Percentiles rank a stretch among this genome's conserved stretches.
These are phyloP conservation scores for Poa annua DNA, from an alignment of 176 grass and related monocot species.

Conservation along the genomic window DNA sequence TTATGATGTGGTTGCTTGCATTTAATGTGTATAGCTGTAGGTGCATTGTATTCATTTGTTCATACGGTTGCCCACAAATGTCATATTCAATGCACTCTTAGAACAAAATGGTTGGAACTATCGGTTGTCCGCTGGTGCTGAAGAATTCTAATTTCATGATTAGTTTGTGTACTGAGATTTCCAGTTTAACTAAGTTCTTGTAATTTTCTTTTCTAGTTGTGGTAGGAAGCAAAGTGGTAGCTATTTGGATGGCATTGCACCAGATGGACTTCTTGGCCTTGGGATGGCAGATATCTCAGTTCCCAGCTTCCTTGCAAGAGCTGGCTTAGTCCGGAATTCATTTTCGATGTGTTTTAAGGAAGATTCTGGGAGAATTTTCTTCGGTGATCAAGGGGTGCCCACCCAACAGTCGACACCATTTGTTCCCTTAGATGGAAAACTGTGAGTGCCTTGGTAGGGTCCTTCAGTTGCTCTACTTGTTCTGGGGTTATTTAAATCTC, in stretches of 20 bases:
- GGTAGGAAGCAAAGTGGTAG: slow-evolving; percentile 89
- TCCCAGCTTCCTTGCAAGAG: slow-evolving; percentile 90
- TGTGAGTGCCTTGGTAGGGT: slow-evolving; percentile 60
- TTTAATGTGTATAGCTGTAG: not conserved
- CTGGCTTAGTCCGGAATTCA: slow-evolving; percentile 79
- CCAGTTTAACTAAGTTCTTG: slow-evolving; percentile 18
- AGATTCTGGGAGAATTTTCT: slow-evolving; percentile 92
- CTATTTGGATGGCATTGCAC: slow-evolving; percentile 92
- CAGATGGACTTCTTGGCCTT: slow-evolving; percentile 94
- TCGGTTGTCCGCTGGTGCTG: not conserved
- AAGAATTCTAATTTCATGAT: slow-evolving; percentile 16
- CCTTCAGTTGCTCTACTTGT: not conserved
- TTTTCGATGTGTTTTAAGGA: slow-evolving; percentile 94
- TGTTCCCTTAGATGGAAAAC: slow-evolving; percentile 80
- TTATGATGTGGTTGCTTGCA: not conserved
- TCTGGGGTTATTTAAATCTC: slow-evolving; percentile 28
- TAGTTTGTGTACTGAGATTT: slow-evolving; percentile 28
- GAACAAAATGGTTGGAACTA: not conserved
- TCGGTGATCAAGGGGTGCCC: slow-evolving; percentile 82
- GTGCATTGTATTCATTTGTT: not conserved
- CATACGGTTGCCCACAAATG: slow-evolving; percentile 9
- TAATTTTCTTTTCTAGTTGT: slow-evolving; percentile 59
- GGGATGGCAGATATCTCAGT: slow-evolving; percentile 89
- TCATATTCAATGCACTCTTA: slow-evolving; percentile 1
- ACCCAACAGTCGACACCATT: slow-evolving; percentile 87